phyloP scores from a whole-genome alignment of 1,284 basidiomycete genomes.

The Trichosporon asahii region DNA sequence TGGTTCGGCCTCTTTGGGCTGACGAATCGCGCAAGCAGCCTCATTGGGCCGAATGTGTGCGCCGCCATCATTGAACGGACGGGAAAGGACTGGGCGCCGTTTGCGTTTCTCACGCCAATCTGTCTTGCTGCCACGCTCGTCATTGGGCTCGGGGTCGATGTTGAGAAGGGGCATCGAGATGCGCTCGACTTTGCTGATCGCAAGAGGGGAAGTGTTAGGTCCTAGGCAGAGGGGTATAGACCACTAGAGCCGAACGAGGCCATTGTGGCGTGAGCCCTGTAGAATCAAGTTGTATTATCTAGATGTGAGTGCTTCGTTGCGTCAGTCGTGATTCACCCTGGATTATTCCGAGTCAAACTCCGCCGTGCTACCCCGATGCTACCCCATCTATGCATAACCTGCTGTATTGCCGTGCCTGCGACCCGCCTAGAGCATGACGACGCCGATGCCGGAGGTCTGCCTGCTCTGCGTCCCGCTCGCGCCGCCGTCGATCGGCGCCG shows the following conservation, averaged over 20 bases:
- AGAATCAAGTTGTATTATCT: too few relatives aligned
- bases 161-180: background rate
- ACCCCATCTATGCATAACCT: background rate
- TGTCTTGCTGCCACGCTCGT: background rate
- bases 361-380: too few relatives aligned
- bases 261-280: too few relatives aligned
- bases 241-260: too few relatives aligned
- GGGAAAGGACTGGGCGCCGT: constrained; percentile 61
- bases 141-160: background rate
- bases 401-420: background rate
- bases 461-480: constrained; percentile 32
- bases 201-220: too few relatives aligned
- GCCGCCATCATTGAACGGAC: constrained; percentile 63
- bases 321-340: too few relatives aligned
- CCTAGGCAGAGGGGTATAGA: too few relatives aligned
- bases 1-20: constrained; percentile 79
- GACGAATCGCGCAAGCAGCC: constrained; percentile 73
- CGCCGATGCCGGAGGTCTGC: constrained; percentile 46
- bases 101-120: constrained; percentile 58
- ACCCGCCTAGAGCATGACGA: constrained; percentile 49
- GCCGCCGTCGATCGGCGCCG: constrained; percentile 68
- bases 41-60: constrained; percentile 76
- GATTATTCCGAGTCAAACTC: too few relatives aligned
- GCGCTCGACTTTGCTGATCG: background rate
- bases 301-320: too few relatives aligned